Conservation (phyloP, 169 alveolate genomes). For the Plasmodium adleri region DNA sequence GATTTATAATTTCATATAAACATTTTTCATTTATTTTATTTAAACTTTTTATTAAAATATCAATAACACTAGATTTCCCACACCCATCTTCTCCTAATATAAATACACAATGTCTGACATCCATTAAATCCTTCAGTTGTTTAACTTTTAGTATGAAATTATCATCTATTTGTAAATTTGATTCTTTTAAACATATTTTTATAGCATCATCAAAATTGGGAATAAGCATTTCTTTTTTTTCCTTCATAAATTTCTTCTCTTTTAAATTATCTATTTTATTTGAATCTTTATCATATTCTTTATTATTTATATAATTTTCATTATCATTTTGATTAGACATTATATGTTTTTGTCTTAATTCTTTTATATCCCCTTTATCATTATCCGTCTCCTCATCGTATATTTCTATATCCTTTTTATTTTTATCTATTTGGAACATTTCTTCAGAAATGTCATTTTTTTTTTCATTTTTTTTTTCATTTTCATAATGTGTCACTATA, state of each 20-base stretch:
- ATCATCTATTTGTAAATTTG: constrained; percentile 69
- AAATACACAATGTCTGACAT: constrained; percentile 96
- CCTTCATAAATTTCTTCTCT: background rate
- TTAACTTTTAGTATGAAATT: constrained; percentile 87
- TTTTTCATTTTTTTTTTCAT: background rate
- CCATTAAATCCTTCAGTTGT: constrained; percentile 91
- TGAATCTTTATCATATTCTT: background rate
- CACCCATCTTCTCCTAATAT: constrained; percentile 97
- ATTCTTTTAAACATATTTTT: constrained; percentile 40
- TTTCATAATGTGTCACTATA: background rate
- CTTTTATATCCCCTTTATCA: background rate
- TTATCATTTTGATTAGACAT: background rate
- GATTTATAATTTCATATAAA: constrained; percentile 94
- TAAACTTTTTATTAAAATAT: constrained; percentile 89
- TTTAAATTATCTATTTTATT: background rate
- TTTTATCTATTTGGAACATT: background rate
- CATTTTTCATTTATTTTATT: constrained; percentile 90
- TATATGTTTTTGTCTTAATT: background rate
- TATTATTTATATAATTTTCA: background rate
- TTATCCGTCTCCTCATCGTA: background rate
- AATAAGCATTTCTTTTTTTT: background rate
- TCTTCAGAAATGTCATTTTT: background rate
- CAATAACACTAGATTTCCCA: constrained; percentile 96
- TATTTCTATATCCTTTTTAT: background rate
- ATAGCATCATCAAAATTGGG: constrained; percentile 57